Evolutionary conservation across 176 grass and related monocot genomes (phyloP), one percentile per base, ranked within the genome.

Genomic region (Oryza officinalis): DNA sequence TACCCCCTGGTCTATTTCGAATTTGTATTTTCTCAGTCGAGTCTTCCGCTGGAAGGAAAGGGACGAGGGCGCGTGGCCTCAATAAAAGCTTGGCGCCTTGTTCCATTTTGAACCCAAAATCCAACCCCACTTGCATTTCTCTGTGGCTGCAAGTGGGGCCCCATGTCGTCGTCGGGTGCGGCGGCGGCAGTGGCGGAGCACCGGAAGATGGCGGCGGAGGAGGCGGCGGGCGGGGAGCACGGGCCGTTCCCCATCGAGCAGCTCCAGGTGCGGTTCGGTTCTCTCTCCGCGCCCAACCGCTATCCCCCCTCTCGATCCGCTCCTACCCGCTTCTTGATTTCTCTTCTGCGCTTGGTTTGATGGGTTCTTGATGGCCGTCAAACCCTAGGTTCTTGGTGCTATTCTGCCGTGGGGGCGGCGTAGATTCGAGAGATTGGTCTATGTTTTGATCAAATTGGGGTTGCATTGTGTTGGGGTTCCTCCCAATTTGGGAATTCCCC

Each of bases 221-320:
- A 63, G 83, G 78, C 63, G 54, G 79, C 27, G 47, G 88, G 74
- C 22, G 75, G 41, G 63, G 75, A 87, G 75, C 80, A 80, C n/a
- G 84, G 75, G 30, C 89, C 84, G 25, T 90, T 89, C 71, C 82
- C 88, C 32, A 80, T 93, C 68, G 88, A 93, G 44, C 85, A 90
- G 27, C 91, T 93, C 27, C 91, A 93, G 91, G 91, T 90, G 28
- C 12, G n/a, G 10, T 40, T 30, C 37, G 23, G 37, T 38, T 38
- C 7, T 38, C 7, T 38, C 22, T 33, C 10, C 13, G 10, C 37
- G 1, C 67, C 57, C 7, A 27, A 35, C 25, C 5, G 59, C 65
- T 14, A n/a, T 7, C 13, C 43, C 33, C 27, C 71, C 67, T 75
- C 10, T 57, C 64, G 31, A 25, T 59, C 49, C 14, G 13, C 13